Base-by-base conservation (phyloP, 441 rosid species). In the Melastoma candidum region DNA sequence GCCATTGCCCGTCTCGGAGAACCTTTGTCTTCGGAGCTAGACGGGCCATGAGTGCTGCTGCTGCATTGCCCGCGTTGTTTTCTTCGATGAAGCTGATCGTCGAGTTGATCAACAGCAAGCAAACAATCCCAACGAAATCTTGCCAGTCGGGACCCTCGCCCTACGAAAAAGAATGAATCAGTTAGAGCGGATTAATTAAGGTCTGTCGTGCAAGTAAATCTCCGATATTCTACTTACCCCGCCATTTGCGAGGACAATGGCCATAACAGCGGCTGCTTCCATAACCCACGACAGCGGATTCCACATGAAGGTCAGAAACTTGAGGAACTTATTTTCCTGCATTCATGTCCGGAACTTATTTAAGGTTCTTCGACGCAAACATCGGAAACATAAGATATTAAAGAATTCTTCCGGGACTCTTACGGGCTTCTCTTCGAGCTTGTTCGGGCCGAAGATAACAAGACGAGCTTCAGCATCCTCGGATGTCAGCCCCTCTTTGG, bases 231-330 rank as follows among this genome's bases (percentile, higher is more conserved):
- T 13, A 74, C 86, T 80, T 66, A 92, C 95, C 63, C 95, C 86
- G 39, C 95, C 88, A 56, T 87, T 78, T 13, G 93, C 85, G 32
- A 90, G 95, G 61, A 32, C 93, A 27, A 90, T 81, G 55, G 98
- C 95, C 81, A 90, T 84, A 52, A 87, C 53, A 2, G 96, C 96
- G 48, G 96, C 95, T 58, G 93, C 97, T 78, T 90, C 96, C 97
- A 90, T 87, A 62, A 84, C 93, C 96, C 96, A 87, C 44, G 95
- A 85, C 70, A 85, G 69, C 0, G 97, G 96, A 45, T 87, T 90
- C 96, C 96, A 84, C 96, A 90, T 84, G 50, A 87, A 87, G 51
- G 92, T 63, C 9, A 87, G 77, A 66, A 87, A 90, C 64, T 82
- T 90, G 68, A 87, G 61, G 53, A 87, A 67, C 63, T 84, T 86